A percentile compares a stretch with the other conserved stretches of the same genome.
Evolutionary conservation across 495 filamentous ascomycete species (phyloP).

Genomic region (Tuber magnatum): DNA sequence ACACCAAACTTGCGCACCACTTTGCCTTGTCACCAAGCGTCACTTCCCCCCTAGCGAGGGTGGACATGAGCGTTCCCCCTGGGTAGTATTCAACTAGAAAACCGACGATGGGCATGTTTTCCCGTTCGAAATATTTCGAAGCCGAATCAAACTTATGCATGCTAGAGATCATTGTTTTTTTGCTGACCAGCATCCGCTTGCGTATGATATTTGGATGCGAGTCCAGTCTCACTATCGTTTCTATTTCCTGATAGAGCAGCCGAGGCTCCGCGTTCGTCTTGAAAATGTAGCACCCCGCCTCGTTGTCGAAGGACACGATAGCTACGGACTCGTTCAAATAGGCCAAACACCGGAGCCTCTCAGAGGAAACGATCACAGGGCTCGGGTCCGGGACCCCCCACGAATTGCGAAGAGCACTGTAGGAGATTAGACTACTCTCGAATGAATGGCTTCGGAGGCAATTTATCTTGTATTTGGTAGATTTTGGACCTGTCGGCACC

Average conservation of each 20-base stretch:
- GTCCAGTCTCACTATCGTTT: constrained; percentile 13
- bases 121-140: constrained; percentile 11
- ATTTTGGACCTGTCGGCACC: not conserved
- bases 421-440: constrained; percentile 5
- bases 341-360: constrained; percentile 1
- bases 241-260: constrained; percentile 21
- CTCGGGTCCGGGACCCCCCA: constrained; percentile 14
- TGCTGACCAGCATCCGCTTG: constrained; percentile 17
- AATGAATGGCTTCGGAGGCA: constrained; percentile 4
- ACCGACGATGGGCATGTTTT: constrained; percentile 21
- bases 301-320: constrained; percentile 8
- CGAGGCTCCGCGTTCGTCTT: constrained; percentile 21
- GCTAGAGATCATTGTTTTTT: constrained; percentile 13
- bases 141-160: constrained; percentile 18
- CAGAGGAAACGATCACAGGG: constrained; percentile 8
- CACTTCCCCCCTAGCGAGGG: not conserved
- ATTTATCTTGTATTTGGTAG: not conserved
- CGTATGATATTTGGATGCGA: constrained; percentile 24
- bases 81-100: constrained; percentile 21
- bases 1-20: constrained; percentile 19
- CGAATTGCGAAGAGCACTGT: constrained; percentile 15
- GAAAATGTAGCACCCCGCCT: constrained; percentile 14
- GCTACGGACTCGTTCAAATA: constrained; percentile 29
- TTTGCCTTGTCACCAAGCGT: not conserved
- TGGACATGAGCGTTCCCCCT: constrained; percentile 17